phyloP scores from a whole-genome alignment of 73 alveolate genomes.

The Paramecium bursaria region DNA sequence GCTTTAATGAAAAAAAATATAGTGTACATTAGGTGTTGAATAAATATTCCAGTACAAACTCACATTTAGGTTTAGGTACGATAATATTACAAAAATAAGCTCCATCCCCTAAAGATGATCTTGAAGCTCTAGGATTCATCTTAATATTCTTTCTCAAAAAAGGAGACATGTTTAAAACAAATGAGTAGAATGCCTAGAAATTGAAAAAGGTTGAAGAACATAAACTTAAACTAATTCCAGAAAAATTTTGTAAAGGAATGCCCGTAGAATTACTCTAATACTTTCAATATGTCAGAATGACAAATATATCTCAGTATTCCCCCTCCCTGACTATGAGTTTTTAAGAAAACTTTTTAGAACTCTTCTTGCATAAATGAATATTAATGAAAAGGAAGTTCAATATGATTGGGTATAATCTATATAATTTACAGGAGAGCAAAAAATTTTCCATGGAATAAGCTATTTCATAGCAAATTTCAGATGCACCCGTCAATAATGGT shows the following conservation, averaged over 20 bases:
- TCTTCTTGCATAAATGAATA: conserved; percentile 14
- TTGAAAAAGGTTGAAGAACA: conserved; percentile 56
- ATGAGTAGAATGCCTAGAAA: conserved; percentile 35
- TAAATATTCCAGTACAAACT: conserved; percentile 60
- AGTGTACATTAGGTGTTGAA: conserved; percentile 6
- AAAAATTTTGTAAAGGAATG: conserved; percentile 58
- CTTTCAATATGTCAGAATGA: conserved; percentile 35
- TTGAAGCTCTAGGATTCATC: conserved; percentile 64
- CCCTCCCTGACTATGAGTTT: conserved; percentile 60
- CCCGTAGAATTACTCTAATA: conserved; percentile 54
- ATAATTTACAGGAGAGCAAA: not conserved
- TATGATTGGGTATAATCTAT: conserved; percentile 64
- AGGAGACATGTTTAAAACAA: conserved; percentile 55
- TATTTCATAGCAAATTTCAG: not conserved
- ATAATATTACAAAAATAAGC: conserved; percentile 4
- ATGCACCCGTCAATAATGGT: not conserved
- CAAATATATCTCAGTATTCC: conserved; percentile 31
- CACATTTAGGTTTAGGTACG: conserved; percentile 63
- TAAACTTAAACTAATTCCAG: conserved; percentile 63
- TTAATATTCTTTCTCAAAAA: conserved; percentile 56
- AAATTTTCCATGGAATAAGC: not conserved
- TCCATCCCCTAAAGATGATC: conserved; percentile 65
- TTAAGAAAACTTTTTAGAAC: conserved; percentile 50
- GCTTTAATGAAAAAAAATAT: conserved; percentile 14
- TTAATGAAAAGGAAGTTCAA: conserved; percentile 36